A percentile compares a stretch with the other conserved stretches of the same genome.
Evolutionary conservation across 257 asterid species (phyloP).

Genomic region (Perilla frutescens): DNA sequence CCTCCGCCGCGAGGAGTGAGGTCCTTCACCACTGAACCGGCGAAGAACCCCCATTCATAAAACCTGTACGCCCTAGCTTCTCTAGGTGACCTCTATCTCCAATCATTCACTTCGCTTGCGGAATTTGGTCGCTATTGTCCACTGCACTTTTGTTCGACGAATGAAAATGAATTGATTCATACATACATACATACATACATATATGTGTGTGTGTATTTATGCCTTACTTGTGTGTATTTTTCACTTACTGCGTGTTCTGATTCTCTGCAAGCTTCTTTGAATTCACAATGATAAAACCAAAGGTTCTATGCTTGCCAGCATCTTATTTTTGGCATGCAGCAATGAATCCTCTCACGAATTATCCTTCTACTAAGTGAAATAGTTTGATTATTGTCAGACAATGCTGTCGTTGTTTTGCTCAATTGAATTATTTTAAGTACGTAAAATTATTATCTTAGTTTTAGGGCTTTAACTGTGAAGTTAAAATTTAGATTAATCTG

Average conservation of each 20-base stretch:
- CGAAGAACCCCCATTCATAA: not conserved
- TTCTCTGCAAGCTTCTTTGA: not conserved
- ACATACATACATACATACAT: not conserved
- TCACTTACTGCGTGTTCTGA: constrained; percentile 1
- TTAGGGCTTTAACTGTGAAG: not conserved
- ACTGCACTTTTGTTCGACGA: constrained; percentile 7
- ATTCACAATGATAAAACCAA: not conserved
- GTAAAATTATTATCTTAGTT: not conserved
- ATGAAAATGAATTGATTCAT: not conserved
- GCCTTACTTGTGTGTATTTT: not conserved
- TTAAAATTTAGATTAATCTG: constrained; percentile 3
- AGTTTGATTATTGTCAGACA: not conserved
- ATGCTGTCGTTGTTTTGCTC: not conserved
- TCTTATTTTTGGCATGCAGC: not conserved
- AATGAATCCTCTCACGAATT: not conserved
- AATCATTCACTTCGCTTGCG: not conserved
- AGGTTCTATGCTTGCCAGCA: not conserved
- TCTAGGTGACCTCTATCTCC: constrained; percentile 7
- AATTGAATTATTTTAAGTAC: not conserved
- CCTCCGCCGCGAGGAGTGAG: constrained; percentile 12
- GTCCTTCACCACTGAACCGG: not conserved
- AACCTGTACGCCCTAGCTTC: not conserved
- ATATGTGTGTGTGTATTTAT: not conserved
- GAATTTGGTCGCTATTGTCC: constrained; percentile 6
- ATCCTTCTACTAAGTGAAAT: not conserved